phyloP scores from a whole-genome alignment of 805 yeast genomes.

The Myxozyma monticola region DNA sequence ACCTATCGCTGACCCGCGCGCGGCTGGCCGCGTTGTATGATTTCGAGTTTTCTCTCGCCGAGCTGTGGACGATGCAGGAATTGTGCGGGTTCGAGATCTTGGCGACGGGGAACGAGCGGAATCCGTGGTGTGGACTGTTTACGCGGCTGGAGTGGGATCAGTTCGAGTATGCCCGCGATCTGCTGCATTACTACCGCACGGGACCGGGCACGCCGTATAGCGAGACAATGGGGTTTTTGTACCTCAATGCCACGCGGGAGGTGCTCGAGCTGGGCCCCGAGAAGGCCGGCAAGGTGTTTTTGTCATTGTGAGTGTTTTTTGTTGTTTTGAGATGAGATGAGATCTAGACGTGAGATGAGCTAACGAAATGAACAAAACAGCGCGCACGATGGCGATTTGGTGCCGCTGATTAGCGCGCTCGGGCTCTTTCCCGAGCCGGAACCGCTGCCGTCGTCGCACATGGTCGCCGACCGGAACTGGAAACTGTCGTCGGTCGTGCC shows the following conservation, averaged over 20 bases:
- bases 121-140: slow-evolving; percentile 24
- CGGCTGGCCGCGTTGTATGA: slow-evolving; percentile 7
- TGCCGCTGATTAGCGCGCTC: slow-evolving; percentile 49
- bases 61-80: slow-evolving; percentile 29
- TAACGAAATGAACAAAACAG: slow-evolving; percentile 41
- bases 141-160: slow-evolving; percentile 25
- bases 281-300: slow-evolving; percentile 13
- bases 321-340: background rate
- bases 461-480: slow-evolving; percentile 18
- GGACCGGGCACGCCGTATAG: slow-evolving; percentile 37
- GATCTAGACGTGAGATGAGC: too few relatives aligned
- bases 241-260: slow-evolving; percentile 51
- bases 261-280: slow-evolving; percentile 46
- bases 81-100: slow-evolving; percentile 29
- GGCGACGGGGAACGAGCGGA: slow-evolving; percentile 12
- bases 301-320: slow-evolving; percentile 29
- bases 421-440: slow-evolving; percentile 40
- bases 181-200: slow-evolving; percentile 26
- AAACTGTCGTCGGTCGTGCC: slow-evolving; percentile 25
- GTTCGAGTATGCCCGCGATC: slow-evolving; percentile 29
- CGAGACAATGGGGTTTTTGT: slow-evolving; percentile 46
- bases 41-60: slow-evolving; percentile 11
- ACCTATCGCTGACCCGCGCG: slow-evolving; percentile 8
- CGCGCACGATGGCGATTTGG: slow-evolving; percentile 61
- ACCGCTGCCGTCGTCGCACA: slow-evolving; percentile 14